These are phyloP conservation scores for Cutaneotrichosporon spelunceum DNA, from an alignment of 1,284 basidiomycete species.

Conservation along the genomic window DNA sequence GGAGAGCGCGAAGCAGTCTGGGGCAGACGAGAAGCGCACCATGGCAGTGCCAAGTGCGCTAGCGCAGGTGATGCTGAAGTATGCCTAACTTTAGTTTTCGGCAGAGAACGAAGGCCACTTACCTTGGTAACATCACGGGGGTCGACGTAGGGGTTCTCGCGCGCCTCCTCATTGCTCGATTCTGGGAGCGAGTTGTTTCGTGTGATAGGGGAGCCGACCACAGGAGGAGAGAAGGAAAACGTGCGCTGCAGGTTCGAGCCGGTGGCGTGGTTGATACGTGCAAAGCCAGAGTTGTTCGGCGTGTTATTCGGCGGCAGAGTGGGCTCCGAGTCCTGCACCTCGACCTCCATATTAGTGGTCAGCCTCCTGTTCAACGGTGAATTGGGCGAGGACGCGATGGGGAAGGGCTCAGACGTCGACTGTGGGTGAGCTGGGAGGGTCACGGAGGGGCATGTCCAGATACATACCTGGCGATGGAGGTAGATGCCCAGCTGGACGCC, in stretches of 20 bases:
- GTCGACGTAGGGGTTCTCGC: constrained; percentile 46
- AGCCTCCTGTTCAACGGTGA: background rate
- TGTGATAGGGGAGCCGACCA: constrained; percentile 14
- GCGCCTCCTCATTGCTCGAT: constrained; percentile 19
- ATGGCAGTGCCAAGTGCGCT: constrained; percentile 75
- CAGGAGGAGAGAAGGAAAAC: constrained; percentile 18
- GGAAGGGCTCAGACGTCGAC: constrained; percentile 56
- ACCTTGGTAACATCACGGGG: constrained; percentile 48
- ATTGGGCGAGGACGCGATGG: constrained; percentile 21
- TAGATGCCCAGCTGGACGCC: constrained; percentile 81
- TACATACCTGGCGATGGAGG: constrained; percentile 66
- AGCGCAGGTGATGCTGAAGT: constrained; percentile 79
- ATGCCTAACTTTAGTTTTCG: constrained; percentile 49
- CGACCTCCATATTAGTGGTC: background rate
- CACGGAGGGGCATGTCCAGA: too few relatives aligned
- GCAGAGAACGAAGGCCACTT: constrained; percentile 1
- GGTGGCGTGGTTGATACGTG: constrained; percentile 9
- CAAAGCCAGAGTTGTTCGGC: background rate
- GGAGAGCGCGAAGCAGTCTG: constrained; percentile 73
- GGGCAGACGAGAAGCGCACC: constrained; percentile 74
- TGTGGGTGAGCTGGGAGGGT: constrained; percentile 5
- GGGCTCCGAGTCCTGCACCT: background rate
- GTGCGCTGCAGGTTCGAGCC: constrained; percentile 18
- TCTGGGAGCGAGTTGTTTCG: constrained; percentile 15
- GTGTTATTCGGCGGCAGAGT: background rate